Percentiles rank a stretch among this genome's conserved stretches.
phyloP scores from a whole-genome alignment of 83 land plant genomes.

The Diphasiastrum complanatum region DNA sequence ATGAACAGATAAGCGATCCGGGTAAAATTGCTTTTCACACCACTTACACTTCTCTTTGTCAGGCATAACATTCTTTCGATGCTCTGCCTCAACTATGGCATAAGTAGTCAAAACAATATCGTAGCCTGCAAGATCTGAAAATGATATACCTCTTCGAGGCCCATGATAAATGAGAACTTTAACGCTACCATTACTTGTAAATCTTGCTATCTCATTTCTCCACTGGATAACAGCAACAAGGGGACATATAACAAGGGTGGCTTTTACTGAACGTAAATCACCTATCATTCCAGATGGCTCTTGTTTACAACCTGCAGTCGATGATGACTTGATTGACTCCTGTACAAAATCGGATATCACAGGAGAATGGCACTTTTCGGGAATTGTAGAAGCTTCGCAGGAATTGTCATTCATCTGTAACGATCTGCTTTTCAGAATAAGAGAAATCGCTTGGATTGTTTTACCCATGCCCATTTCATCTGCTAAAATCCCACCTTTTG shows the following conservation, averaged over 20 bases:
- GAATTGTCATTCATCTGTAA: neutral
- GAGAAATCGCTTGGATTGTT: slow-evolving; percentile 92
- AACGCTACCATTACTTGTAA: slow-evolving; percentile 53
- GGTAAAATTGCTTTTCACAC: slow-evolving; percentile 46
- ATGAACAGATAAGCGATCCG: slow-evolving; percentile 43
- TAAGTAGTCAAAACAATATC: slow-evolving; percentile 86
- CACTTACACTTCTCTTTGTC: slow-evolving; percentile 53
- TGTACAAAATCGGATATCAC: neutral
- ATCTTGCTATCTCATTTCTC: slow-evolving; percentile 64
- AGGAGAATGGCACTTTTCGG: neutral
- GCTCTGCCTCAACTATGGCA: slow-evolving; percentile 58
- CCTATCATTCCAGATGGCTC: neutral
- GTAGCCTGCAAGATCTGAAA: slow-evolving; percentile 43
- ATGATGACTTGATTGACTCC: neutral
- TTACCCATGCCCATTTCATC: slow-evolving; percentile 99
- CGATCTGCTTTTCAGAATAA: slow-evolving; percentile 45
- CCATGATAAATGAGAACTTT: slow-evolving; percentile 81
- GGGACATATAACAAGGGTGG: slow-evolving; percentile 89
- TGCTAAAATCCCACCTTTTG: slow-evolving; percentile 77
- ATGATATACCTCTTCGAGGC: slow-evolving; percentile 35
- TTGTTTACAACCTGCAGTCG: neutral
- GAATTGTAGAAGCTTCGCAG: neutral
- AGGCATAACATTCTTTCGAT: slow-evolving; percentile 57
- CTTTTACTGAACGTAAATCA: slow-evolving; percentile 33
- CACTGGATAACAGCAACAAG: slow-evolving; percentile 84